These are phyloP conservation scores for Yamadazyma diddensiae DNA, from an alignment of 1,139 yeast species.

Conservation along the genomic window DNA sequence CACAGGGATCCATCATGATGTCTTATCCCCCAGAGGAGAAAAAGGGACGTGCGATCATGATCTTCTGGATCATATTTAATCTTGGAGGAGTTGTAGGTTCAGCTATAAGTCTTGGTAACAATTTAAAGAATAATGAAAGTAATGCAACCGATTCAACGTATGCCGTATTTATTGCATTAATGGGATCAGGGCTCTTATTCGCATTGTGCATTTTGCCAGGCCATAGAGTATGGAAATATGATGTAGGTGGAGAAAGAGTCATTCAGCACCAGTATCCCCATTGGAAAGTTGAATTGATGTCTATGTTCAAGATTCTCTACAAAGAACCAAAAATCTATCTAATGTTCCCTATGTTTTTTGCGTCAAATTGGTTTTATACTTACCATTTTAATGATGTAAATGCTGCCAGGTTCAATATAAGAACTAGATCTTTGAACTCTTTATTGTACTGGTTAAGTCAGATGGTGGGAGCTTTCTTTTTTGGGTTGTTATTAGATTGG, in stretches of 20 bases:
- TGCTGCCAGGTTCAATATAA: constrained; percentile 53
- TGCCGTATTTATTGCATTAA: constrained; percentile 51
- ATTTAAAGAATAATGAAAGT: constrained; percentile 34
- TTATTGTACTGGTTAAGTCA: constrained; percentile 61
- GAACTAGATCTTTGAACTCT: constrained; percentile 61
- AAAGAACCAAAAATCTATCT: constrained; percentile 47
- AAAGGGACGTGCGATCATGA: constrained; percentile 55
- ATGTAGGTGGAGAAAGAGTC: constrained; percentile 45
- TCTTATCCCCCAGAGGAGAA: constrained; percentile 55
- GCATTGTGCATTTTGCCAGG: constrained; percentile 53
- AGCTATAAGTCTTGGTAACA: constrained; percentile 54
- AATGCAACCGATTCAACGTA: constrained; percentile 54
- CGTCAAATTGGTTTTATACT: constrained; percentile 66
- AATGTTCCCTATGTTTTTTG: constrained; percentile 60
- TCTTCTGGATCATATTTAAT: constrained; percentile 64
- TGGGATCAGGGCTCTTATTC: constrained; percentile 11
- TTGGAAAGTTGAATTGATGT: constrained; percentile 45
- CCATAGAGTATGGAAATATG: constrained; percentile 47
- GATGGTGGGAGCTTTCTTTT: constrained; percentile 53
- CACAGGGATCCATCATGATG: constrained; percentile 59
- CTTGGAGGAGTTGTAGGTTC: constrained; percentile 63
- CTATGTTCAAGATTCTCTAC: constrained; percentile 37
- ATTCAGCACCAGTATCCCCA: constrained; percentile 44
- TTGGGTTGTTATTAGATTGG: constrained; percentile 51
- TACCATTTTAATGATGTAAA: constrained; percentile 62